These are phyloP conservation scores for Sicyos edulis DNA, from an alignment of 306 rosid genomes.

Conservation along the genomic window DNA sequence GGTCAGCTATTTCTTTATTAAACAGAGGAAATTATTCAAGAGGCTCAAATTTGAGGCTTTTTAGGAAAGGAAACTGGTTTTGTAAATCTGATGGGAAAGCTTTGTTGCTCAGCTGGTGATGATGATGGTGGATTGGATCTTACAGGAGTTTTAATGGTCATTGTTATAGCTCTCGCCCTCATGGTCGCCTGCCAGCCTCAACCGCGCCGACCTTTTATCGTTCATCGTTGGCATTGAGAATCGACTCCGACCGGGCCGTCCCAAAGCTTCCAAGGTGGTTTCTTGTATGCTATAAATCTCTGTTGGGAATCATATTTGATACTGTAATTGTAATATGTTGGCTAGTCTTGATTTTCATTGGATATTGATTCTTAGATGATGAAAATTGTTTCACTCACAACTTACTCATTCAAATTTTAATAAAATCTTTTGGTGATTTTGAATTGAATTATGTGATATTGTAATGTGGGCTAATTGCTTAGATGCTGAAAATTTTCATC, in stretches of 20 bases:
- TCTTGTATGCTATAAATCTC: not conserved
- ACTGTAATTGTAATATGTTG: not conserved
- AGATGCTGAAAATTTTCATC: not conserved
- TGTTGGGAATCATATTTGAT: not conserved
- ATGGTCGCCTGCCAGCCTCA: conserved; percentile 33
- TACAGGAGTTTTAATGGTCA: conserved; percentile 24
- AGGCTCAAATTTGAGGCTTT: not conserved
- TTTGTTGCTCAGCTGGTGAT: conserved; percentile 21
- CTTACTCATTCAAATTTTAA: not conserved
- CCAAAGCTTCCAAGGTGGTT: not conserved
- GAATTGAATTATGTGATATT: not conserved
- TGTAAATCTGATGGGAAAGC: conserved; percentile 32
- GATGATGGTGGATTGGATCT: conserved; percentile 24
- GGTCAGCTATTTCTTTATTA: not conserved
- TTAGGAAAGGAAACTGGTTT: not conserved
- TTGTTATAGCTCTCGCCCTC: conserved; percentile 31
- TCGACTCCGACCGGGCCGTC: not conserved
- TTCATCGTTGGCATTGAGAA: not conserved
- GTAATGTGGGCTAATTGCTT: not conserved
- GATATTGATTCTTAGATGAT: not conserved
- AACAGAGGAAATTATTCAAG: not conserved
- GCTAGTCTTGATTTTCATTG: not conserved
- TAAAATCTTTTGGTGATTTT: not conserved
- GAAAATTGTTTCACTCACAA: not conserved
- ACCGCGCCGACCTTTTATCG: conserved; percentile 12